phyloP scores from a whole-genome alignment of 495 filamentous ascomycete genomes.

The Zalerion maritima region DNA sequence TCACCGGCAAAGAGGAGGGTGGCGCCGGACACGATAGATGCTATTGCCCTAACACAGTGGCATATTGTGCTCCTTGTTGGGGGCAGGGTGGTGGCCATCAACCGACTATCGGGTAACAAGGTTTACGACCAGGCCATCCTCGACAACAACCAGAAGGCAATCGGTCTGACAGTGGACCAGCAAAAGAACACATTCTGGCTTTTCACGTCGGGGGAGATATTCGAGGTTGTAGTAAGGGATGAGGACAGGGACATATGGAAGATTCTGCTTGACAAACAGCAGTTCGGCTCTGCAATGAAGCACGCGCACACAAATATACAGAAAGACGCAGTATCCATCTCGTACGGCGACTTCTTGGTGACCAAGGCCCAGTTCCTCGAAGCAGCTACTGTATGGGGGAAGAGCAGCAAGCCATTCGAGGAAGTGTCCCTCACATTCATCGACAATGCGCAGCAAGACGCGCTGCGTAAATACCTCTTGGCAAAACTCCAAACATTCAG shows the following conservation, averaged over 20 bases:
- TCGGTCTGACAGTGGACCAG: conserved; percentile 72
- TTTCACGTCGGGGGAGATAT: conserved; percentile 79
- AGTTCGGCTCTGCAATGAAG: conserved; percentile 73
- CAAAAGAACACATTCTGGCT: conserved; percentile 96
- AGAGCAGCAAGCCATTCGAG: conserved; percentile 92
- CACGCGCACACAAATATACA: conserved; percentile 61
- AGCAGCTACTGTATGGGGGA: conserved; percentile 80
- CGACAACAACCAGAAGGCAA: conserved; percentile 58
- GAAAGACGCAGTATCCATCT: conserved; percentile 77
- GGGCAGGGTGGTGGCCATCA: conserved; percentile 65
- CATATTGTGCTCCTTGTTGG: conserved; percentile 80
- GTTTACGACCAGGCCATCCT: conserved; percentile 78
- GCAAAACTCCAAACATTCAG: conserved; percentile 73
- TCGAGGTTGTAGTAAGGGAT: conserved; percentile 77
- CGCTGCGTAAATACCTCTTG: conserved; percentile 75
- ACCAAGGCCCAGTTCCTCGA: conserved; percentile 66
- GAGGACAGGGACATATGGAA: conserved; percentile 92
- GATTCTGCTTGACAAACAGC: conserved; percentile 68
- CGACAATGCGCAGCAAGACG: conserved; percentile 79
- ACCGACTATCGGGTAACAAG: conserved; percentile 67
- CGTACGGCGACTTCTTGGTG: conserved; percentile 76
- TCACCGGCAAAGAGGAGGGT: conserved; percentile 47
- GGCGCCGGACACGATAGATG: conserved; percentile 54
- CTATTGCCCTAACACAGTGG: conserved; percentile 83
- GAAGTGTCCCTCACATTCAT: conserved; percentile 86